phyloP scores from a whole-genome alignment of 257 asterid genomes.

The Solanum ahanhuiri region DNA sequence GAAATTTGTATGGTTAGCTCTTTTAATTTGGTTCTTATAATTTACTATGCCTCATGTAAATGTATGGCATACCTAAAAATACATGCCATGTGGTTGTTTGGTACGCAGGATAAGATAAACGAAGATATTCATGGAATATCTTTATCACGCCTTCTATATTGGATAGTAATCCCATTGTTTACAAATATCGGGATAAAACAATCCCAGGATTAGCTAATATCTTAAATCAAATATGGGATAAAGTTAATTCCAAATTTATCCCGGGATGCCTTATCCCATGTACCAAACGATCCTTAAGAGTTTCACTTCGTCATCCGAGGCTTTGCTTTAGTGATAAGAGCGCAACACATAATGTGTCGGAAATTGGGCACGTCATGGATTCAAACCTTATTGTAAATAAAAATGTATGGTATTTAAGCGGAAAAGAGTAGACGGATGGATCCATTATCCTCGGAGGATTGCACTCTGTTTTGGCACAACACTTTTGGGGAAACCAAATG shows the following conservation, averaged over 20 bases:
- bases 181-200: too few relatives aligned
- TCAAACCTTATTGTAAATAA: too few relatives aligned
- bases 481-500: background rate
- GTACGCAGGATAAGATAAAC: too few relatives aligned
- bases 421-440: background rate
- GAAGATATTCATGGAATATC: too few relatives aligned
- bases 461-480: background rate
- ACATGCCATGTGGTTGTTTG: background rate
- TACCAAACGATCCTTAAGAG: too few relatives aligned
- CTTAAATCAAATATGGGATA: too few relatives aligned
- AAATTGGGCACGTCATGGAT: too few relatives aligned
- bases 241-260: too few relatives aligned
- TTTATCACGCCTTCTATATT: too few relatives aligned
- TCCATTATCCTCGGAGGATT: background rate
- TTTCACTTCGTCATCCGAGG: background rate
- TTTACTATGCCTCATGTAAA: background rate
- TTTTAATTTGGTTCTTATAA: background rate
- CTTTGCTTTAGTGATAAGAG: background rate
- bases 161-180: too few relatives aligned
- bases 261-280: too few relatives aligned
- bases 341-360: background rate
- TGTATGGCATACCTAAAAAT: background rate
- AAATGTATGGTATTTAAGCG: background rate
- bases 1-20: background rate
- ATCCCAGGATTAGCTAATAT: too few relatives aligned